Base-by-base conservation (phyloP, 148 eudicot species). In the Silene uniflora region DNA sequence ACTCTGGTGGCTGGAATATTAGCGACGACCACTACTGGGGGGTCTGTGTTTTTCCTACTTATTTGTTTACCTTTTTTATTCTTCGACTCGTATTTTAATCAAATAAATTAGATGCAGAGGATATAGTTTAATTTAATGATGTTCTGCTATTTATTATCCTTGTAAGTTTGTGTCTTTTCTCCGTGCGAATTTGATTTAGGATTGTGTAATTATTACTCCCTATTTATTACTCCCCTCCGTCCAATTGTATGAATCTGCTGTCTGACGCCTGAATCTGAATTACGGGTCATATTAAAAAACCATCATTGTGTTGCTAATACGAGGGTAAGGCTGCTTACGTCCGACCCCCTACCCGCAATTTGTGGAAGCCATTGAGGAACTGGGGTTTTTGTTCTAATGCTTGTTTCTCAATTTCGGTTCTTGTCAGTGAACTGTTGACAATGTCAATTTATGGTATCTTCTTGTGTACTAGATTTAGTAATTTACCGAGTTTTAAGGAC, bases 1-100 rank as follows among this genome's bases (percentile, higher is more conserved):
- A 90, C 79, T 42, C 74, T 22, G 93, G 93, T 66, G 93, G 91
- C 9, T 90, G 93, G 93, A 86, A 88, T 73, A 82, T 90, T 35
- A 88, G 85, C 62, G 71, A 88, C 74, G 1, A 10, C 0, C 91
- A 90, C 81, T 88, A 90, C 75, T 77, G 87, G 82, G 86, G 76
- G 69, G 93, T 90, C 23, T 81, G 86, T 79, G 10, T 55, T 32
- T 21, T 24, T 14, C n/a, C 11, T n/a, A n/a, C n/a, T n/a, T 54
- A 18, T 10, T 22, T 67, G 2, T 6, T 19, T 66, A 73, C 27
- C 7, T 44, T 64, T 60, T 14, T 39, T 67, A 9, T n/a, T 54
- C 73, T 60, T 42, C 52, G 44, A 10, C 5, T 47, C 14, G 3
- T 29, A 29, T 29, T 29, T 29, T 29, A 29, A 29, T 29, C 32